Conservation (phyloP, 176 grass and related monocot genomes). For the Bonia amplexicaulis region DNA sequence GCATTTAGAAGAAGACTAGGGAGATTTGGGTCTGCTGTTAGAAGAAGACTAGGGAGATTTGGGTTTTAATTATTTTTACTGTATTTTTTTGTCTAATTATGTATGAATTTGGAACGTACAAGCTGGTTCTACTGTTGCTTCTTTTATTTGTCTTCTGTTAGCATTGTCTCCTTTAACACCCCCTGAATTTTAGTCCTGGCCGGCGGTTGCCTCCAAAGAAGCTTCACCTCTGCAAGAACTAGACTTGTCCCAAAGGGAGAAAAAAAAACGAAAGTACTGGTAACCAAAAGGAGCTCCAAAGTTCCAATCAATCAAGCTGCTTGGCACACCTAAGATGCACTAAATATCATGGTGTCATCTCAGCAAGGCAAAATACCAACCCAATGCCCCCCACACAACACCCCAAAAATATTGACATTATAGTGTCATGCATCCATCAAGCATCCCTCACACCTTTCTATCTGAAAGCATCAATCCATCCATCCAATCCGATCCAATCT, state of each 20-base stretch:
- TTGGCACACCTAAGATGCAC: conserved; percentile 12
- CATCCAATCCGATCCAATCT: conserved; percentile 32
- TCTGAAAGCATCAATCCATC: conserved; percentile 43
- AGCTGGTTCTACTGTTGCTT: too few relatives aligned
- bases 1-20: too few relatives aligned
- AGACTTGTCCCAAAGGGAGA: conserved; percentile 3
- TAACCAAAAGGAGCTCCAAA: conserved; percentile 36
- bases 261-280: not conserved
- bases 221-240: conserved; percentile 57
- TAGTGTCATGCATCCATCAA: conserved; percentile 50
- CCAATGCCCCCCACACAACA: not conserved
- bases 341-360: conserved; percentile 53
- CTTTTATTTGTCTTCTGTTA: too few relatives aligned
- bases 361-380: conserved; percentile 20
- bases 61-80: too few relatives aligned
- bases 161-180: too few relatives aligned
- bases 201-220: conserved; percentile 47
- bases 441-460: conserved; percentile 46
- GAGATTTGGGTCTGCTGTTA: too few relatives aligned
- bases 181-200: too few relatives aligned
- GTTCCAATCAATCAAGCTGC: conserved; percentile 30
- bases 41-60: too few relatives aligned
- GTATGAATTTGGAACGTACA: too few relatives aligned
- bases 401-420: conserved; percentile 11
- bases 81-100: too few relatives aligned